A percentile compares a stretch with the other conserved stretches of the same genome.
Evolutionary conservation across 768 basidiomycete species (phyloP).

Genomic region (Ramaria sp.): DNA sequence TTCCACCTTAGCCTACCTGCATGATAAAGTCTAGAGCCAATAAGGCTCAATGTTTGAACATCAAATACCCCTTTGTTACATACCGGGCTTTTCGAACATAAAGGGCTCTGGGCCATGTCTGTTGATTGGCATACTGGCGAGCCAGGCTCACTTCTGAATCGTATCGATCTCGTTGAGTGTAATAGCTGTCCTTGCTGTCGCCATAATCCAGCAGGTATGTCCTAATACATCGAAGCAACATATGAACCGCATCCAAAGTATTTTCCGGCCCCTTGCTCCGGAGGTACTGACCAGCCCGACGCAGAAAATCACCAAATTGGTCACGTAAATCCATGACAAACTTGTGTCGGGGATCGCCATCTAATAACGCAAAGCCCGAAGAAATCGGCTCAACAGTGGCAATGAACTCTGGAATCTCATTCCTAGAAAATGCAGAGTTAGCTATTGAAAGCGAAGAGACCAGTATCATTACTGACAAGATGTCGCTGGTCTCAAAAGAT

Average conservation of each 20-base stretch:
- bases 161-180: conserved; percentile 45
- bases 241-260: conserved; percentile 70
- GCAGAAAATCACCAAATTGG: conserved; percentile 60
- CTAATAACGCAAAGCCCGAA: conserved; percentile 56
- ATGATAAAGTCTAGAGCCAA: conserved; percentile 23
- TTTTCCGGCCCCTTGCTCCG: conserved; percentile 70
- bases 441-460: background rate
- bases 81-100: conserved; percentile 58
- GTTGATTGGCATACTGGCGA: conserved; percentile 58
- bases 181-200: conserved; percentile 59
- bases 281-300: conserved; percentile 55
- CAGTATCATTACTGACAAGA: conserved; percentile 37
- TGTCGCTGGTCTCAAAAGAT: conserved; percentile 45
- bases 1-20: conserved; percentile 63
- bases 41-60: background rate
- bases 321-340: conserved; percentile 45
- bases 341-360: conserved; percentile 54
- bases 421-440: conserved; percentile 25
- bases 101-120: conserved; percentile 66
- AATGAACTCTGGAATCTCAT: conserved; percentile 73
- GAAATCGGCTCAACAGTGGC: conserved; percentile 47
- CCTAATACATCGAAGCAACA: conserved; percentile 48
- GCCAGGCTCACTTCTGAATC: conserved; percentile 53
- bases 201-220: conserved; percentile 69
- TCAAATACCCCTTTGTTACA: conserved; percentile 7